Evolutionary conservation across 2,329 filamentous ascomycete genomes (phyloP), one percentile per base, ranked within the genome.

Genomic region (Pseudogymnoascus sp.): DNA sequence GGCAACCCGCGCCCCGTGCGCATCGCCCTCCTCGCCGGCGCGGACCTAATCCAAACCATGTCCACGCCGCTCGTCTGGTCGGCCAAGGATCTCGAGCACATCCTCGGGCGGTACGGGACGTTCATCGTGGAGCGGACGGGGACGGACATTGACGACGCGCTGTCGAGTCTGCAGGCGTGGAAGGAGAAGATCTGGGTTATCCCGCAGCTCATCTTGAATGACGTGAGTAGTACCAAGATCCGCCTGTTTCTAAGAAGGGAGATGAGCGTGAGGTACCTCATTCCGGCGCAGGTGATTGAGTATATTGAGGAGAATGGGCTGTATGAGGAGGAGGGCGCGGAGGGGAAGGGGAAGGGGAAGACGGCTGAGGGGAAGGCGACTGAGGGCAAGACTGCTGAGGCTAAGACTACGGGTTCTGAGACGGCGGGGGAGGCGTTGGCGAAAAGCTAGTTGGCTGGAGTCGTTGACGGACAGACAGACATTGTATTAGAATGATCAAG

Each of bases 71-170:
- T 86, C 2, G 85, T 97, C 1, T 97, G 93, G 93, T 89, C 88
- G 60, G 82, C 86, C 56, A 83, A 88, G 66, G 93, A 97, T 82
- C 79, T 97, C 63, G 88, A 95, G 70, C 90, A 96, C 70, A 97
- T 97, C 65, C 80, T 97, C 19, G 62, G 65, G 9, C 84, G 88
- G 72, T 96, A 89, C 72, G 91, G 91, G 46, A 87, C 89, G 31
- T 92, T 96, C 73, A 89, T 93, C 65, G 83, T 96, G n/a, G 90
- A 97, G 80, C 86, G 93, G 65, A 88, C 87, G 42, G 93, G 92
- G 46, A 96, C 91, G 21, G 91, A 96, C 71, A 89, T 96, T 60
- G 90, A 96, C 66, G 90, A 96, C 72, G 92, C 93, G 1, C 81
- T 96, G 53, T 87, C 88, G n/a, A 88, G 85, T 50, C 79, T 96